A percentile compares a stretch with the other conserved stretches of the same genome.
These are phyloP conservation scores for Zanthoxylum bungeanum DNA, from an alignment of 345 rosid species.

Conservation along the genomic window DNA sequence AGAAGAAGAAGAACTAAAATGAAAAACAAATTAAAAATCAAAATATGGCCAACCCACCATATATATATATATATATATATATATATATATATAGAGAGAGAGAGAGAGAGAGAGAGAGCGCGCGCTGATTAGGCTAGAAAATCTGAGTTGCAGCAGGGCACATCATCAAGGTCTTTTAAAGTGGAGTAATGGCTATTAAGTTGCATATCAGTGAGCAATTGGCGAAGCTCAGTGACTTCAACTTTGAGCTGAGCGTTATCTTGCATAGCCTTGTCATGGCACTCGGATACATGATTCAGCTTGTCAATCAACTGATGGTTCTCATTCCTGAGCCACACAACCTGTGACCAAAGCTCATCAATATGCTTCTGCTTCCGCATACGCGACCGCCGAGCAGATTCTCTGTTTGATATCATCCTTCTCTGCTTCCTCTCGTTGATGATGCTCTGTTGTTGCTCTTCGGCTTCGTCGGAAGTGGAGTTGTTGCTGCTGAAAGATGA, in stretches of 20 bases:
- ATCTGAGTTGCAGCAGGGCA: slow-evolving; percentile 31
- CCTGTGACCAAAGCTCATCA: slow-evolving; percentile 91
- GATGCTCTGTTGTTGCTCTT: slow-evolving; percentile 51
- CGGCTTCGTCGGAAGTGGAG: slow-evolving; percentile 86
- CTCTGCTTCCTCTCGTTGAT: slow-evolving; percentile 85
- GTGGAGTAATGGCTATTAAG: slow-evolving; percentile 45
- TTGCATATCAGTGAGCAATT: slow-evolving; percentile 59
- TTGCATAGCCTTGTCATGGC: slow-evolving; percentile 47
- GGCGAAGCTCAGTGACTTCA: slow-evolving; percentile 60
- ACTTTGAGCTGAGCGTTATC: slow-evolving; percentile 80
- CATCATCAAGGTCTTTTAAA: slow-evolving; percentile 48
- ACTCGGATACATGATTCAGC: slow-evolving; percentile 63
- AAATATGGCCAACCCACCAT: background rate
- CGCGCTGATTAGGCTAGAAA: slow-evolving; percentile 36
- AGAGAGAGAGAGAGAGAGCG: too few species aligned
- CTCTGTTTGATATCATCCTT: slow-evolving; percentile 95
- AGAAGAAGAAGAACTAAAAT: slow-evolving; percentile 1
- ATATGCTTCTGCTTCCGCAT: slow-evolving; percentile 97
- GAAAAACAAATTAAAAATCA: background rate
- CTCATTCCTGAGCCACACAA: slow-evolving; percentile 81
- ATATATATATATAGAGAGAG: too few species aligned
- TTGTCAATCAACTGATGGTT: slow-evolving; percentile 74
- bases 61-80: too few species aligned
- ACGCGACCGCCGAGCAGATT: slow-evolving; percentile 88
- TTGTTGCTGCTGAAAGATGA: slow-evolving; percentile 60